Evolutionary conservation across 768 basidiomycete species (phyloP).

Genomic region (Lentinula boryana): DNA sequence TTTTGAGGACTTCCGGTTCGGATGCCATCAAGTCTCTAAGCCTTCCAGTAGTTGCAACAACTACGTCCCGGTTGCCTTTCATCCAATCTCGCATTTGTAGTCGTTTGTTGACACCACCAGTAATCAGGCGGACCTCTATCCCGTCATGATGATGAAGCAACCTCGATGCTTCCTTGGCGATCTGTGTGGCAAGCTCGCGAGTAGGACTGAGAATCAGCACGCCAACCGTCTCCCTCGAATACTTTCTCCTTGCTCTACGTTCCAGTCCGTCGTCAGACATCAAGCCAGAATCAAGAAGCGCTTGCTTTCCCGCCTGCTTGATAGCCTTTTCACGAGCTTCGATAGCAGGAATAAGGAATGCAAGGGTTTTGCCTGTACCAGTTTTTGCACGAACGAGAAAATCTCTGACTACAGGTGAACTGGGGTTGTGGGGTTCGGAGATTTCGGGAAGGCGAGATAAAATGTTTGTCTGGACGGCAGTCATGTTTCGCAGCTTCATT

Average conservation of each 20-base stretch:
- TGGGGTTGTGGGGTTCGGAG: conserved; percentile 41
- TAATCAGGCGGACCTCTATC: conserved; percentile 67
- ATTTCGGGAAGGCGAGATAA: conserved; percentile 70
- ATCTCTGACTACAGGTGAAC: conserved; percentile 39
- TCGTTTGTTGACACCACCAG: conserved; percentile 68
- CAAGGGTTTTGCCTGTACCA: conserved; percentile 86
- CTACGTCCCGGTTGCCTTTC: conserved; percentile 63
- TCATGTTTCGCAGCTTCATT: conserved; percentile 68
- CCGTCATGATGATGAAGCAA: conserved; percentile 55
- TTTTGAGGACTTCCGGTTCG: conserved; percentile 48
- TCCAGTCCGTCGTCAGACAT: conserved; percentile 22
- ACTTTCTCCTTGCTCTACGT: conserved; percentile 24
- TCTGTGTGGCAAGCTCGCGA: conserved; percentile 85
- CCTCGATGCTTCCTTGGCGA: conserved; percentile 74
- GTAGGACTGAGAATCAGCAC: conserved; percentile 85
- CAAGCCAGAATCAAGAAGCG: conserved; percentile 36
- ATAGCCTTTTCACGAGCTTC: conserved; percentile 66
- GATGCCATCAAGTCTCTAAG: conserved; percentile 65
- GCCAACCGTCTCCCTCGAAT: conserved; percentile 50
- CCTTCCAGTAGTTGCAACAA: conserved; percentile 89
- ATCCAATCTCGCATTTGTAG: conserved; percentile 66
- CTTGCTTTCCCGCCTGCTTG: conserved; percentile 34
- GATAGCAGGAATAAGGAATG: conserved; percentile 82
- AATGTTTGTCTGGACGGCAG: conserved; percentile 77
- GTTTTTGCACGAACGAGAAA: conserved; percentile 84